Percentiles rank a stretch among this genome's conserved stretches.
Conservation (phyloP, 441 rosid species). For the Isatis lusitanica region DNA sequence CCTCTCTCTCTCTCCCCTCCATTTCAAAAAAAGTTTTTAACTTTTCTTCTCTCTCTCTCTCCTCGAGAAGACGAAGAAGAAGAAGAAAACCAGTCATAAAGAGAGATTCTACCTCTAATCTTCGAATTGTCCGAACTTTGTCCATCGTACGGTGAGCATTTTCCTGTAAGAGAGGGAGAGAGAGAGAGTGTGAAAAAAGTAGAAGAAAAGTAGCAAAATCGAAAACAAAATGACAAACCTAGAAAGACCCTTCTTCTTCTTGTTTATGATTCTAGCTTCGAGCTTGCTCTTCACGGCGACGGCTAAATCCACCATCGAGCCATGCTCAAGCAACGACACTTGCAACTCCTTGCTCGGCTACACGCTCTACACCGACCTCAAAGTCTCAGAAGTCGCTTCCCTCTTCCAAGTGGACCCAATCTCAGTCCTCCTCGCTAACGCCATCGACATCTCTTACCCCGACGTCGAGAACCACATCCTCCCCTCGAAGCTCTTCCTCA, state of each 20-base stretch:
- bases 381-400: constrained; percentile 92
- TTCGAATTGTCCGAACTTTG: background rate
- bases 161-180: background rate
- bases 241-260: background rate
- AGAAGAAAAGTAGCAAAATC: background rate
- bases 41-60: no score
- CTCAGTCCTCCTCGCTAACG: constrained; percentile 73
- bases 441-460: constrained; percentile 90
- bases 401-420: constrained; percentile 93
- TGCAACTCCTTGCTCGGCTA: constrained; percentile 91
- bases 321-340: constrained; percentile 83
- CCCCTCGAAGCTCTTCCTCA: constrained; percentile 78
- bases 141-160: background rate
- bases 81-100: background rate
- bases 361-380: constrained; percentile 93
- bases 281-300: constrained; percentile 34
- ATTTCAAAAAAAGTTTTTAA: no score
- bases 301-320: constrained; percentile 89
- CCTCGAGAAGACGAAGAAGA: background rate
- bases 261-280: constrained; percentile 35
- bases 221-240: constrained; percentile 22
- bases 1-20: constrained; percentile 4
- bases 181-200: background rate
- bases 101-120: constrained; percentile 2
- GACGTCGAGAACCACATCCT: constrained; percentile 93